phyloP scores from a whole-genome alignment of 1,284 basidiomycete species.

The Ustilago bromivora region DNA sequence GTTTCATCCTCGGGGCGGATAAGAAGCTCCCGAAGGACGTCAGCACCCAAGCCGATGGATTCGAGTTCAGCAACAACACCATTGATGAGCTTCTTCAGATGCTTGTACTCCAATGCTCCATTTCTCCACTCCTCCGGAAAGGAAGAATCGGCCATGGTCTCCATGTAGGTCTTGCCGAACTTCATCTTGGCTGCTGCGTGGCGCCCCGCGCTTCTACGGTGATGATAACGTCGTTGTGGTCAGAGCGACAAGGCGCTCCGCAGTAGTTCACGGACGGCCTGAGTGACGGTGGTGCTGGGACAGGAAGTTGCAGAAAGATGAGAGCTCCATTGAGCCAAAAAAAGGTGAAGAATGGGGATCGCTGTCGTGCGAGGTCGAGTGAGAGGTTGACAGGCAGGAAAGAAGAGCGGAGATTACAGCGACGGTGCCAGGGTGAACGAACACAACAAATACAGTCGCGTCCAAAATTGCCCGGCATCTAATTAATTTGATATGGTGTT shows the following conservation, averaged over 20 bases:
- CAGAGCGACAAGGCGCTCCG: not conserved
- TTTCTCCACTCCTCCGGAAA: conserved; percentile 81
- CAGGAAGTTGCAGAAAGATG: not conserved
- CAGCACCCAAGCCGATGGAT: conserved; percentile 79
- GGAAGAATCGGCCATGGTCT: conserved; percentile 75
- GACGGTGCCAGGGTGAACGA: not conserved
- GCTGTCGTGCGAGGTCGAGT: not conserved
- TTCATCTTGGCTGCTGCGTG: conserved; percentile 74
- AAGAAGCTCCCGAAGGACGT: conserved; percentile 74
- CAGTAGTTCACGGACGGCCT: not conserved
- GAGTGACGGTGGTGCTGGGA: not conserved
- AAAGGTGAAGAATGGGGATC: not conserved
- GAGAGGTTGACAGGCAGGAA: not conserved
- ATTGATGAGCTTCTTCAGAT: conserved; percentile 94
- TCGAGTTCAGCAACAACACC: conserved; percentile 84
- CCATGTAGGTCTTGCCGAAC: conserved; percentile 82
- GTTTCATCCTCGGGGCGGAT: conserved; percentile 42
- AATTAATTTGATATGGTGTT: too few relatives aligned
- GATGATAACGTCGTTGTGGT: not conserved
- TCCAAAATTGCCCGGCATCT: too few relatives aligned
- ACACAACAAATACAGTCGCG: not conserved
- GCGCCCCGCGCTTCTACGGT: conserved; percentile 19
- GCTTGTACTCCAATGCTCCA: conserved; percentile 85
- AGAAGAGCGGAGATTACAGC: not conserved
- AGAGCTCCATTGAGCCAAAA: conserved; percentile 7